Percentiles rank a stretch among this genome's conserved stretches.
These are phyloP conservation scores for Micractinium sp. DNA, from an alignment of 139 green algal genomes.

Conservation along the genomic window DNA sequence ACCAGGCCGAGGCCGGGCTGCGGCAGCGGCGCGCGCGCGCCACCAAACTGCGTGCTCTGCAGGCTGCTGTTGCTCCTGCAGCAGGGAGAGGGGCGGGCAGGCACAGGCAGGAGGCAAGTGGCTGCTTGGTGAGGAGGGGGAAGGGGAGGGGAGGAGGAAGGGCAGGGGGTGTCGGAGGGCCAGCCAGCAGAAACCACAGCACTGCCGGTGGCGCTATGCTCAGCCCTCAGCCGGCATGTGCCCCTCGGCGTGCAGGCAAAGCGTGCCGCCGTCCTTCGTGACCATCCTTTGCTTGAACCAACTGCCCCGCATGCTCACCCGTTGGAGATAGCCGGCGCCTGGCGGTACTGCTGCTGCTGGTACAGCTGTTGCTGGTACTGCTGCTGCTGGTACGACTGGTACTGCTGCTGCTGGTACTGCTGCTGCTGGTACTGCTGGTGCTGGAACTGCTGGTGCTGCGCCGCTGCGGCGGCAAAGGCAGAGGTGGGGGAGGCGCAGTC, in stretches of 20 bases:
- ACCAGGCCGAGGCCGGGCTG: not conserved
- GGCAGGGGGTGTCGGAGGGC: not conserved
- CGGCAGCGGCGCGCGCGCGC: not conserved
- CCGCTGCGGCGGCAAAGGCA: not conserved
- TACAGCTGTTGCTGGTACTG: too few relatives aligned
- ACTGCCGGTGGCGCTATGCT: not conserved
- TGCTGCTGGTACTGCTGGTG: too few relatives aligned
- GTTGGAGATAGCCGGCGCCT: not conserved
- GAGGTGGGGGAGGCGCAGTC: not conserved
- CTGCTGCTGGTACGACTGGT: too few relatives aligned
- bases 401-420: too few relatives aligned
- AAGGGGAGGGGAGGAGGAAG: not conserved
- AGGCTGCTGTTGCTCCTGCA: constrained; percentile 3
- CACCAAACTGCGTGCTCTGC: not conserved
- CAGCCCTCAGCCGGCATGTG: not conserved
- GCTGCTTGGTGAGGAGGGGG: not conserved
- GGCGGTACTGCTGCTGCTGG: too few relatives aligned
- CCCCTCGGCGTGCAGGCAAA: too few relatives aligned
- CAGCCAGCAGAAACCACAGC: not conserved
- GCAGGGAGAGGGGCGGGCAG: not conserved
- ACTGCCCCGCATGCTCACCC: not conserved
- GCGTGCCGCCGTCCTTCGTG: too few relatives aligned
- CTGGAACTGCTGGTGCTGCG: not conserved
- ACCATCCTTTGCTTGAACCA: too few relatives aligned
- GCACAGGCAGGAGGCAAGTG: not conserved